Conservation (phyloP, 1,139 yeast genomes). For the Meyerozyma sp. region DNA sequence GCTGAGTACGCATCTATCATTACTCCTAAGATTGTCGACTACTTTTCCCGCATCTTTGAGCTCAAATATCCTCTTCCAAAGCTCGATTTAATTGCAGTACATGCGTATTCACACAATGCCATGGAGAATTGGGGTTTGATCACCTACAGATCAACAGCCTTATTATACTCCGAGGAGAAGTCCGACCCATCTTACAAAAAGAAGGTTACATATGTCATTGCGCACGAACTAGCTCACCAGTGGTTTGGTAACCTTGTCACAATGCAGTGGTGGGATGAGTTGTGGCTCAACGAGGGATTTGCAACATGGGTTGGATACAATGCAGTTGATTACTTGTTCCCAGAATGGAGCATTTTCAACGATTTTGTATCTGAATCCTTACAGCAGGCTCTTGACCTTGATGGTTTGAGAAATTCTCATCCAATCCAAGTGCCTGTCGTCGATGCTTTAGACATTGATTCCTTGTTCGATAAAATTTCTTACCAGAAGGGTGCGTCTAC, state of each 20-base stretch:
- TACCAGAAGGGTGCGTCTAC: constrained; percentile 25
- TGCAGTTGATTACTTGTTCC: constrained; percentile 47
- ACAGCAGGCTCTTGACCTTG: constrained; percentile 48
- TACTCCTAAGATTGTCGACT: constrained; percentile 63
- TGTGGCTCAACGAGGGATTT: constrained; percentile 61
- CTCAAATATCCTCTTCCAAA: constrained; percentile 70
- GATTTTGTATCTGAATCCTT: constrained; percentile 47
- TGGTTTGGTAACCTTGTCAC: constrained; percentile 63
- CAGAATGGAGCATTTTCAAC: constrained; percentile 56
- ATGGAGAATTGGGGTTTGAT: constrained; percentile 92
- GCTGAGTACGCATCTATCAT: constrained; percentile 62
- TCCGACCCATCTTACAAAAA: constrained; percentile 60
- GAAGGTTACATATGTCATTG: constrained; percentile 50
- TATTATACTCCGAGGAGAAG: constrained; percentile 60
- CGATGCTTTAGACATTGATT: constrained; percentile 51
- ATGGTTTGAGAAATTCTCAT: constrained; percentile 50
- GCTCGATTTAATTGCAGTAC: constrained; percentile 71
- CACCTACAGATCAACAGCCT: constrained; percentile 75
- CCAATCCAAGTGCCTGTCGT: constrained; percentile 55
- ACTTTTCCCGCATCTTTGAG: constrained; percentile 59
- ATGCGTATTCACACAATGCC: constrained; percentile 72
- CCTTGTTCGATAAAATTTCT: constrained; percentile 42
- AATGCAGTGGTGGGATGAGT: constrained; percentile 62
- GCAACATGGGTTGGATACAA: constrained; percentile 57
- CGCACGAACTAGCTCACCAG: constrained; percentile 62